Percentiles rank a stretch among this genome's conserved stretches.
Conservation (phyloP, 2,329 filamentous ascomycete genomes). For the Fusarium abutilonis region DNA sequence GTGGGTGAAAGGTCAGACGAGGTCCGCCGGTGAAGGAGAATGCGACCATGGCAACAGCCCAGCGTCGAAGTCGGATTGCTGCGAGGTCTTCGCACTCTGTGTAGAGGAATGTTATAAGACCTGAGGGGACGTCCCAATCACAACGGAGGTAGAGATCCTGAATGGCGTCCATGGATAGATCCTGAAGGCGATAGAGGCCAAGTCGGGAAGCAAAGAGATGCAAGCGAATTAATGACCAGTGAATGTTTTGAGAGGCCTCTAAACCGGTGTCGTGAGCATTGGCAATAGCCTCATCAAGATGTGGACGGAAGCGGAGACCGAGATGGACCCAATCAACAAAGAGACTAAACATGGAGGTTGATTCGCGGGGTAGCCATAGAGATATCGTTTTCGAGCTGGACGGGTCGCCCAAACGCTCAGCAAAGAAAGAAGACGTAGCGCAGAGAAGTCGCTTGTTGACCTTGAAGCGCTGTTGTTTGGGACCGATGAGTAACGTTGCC, state of each 20-base stretch:
- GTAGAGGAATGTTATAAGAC: constrained; percentile 63
- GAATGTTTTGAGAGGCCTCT: constrained; percentile 54
- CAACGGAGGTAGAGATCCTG: constrained; percentile 68
- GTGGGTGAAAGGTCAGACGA: constrained; percentile 46
- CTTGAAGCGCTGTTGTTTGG: constrained; percentile 54
- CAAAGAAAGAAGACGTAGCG: constrained; percentile 60
- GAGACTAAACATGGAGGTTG: constrained; percentile 62
- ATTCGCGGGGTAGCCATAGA: constrained; percentile 58
- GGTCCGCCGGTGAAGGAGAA: constrained; percentile 59
- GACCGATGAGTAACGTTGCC: constrained; percentile 55
- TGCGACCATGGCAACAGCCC: constrained; percentile 70
- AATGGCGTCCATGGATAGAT: constrained; percentile 66
- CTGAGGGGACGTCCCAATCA: constrained; percentile 66
- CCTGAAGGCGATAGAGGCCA: constrained; percentile 61
- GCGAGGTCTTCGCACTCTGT: constrained; percentile 60
- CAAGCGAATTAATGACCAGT: constrained; percentile 66
- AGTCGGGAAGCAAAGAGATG: constrained; percentile 67
- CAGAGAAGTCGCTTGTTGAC: constrained; percentile 59
- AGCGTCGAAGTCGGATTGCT: constrained; percentile 64
- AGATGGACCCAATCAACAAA: constrained; percentile 64
- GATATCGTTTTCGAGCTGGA: constrained; percentile 45
- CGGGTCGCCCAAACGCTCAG: constrained; percentile 55
- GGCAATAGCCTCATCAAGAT: constrained; percentile 56
- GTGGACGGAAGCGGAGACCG: constrained; percentile 53
- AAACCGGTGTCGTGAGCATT: constrained; percentile 45